Base-by-base conservation (phyloP, 2,329 filamentous ascomycete species). In the Chalara sp. region DNA sequence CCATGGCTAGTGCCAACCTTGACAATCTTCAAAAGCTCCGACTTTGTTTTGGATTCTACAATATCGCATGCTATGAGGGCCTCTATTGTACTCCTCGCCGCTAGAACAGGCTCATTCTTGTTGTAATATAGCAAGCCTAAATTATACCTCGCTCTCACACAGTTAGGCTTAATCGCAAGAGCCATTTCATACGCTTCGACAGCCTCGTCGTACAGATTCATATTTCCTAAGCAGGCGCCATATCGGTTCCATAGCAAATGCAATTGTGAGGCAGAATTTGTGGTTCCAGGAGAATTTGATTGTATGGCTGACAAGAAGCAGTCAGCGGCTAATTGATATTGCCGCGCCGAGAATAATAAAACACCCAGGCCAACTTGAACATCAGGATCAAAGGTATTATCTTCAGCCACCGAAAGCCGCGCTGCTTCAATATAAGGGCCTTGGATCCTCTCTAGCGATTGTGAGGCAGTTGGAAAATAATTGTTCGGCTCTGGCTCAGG, bases 241-340 rank as follows among this genome's bases (percentile, higher is more conserved):
- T 51, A 51, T 11, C 44, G 49, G 29, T 46, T 51, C 33, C 42
- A 51, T n/a, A 51, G 49, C 7, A 51, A 39, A 32, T 51, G 49
- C 11, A 47, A 28, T 21, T 47, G 44, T 2, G 32, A 41, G 21
- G 70, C 75, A 50, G 76, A 83, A 51, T 84, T 84, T 58, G 72
- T 82, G 4, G 74, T 69, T 6, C 83, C 80, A 8, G 81, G 81
- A 1, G 13, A n/a, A 35, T 81, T 84, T 58, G 78, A 84, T 59
- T 83, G 78, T 69, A 67, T 85, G 11, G 81, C 81, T 5, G 81
- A 81, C 3, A 80, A 80, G 32, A 51, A 51, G 29, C 49, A 51
- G 31, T 51, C 49, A 12, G 49, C 49, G 28, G 49, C 49, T 41
- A 47, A 11, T 35, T 35, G 12, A 35, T 51, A 47, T 11, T 41